A percentile compares a stretch with the other conserved stretches of the same genome.
Evolutionary conservation across 2,329 filamentous ascomycete species (phyloP).

Genomic region (Fusarium haematococcum): DNA sequence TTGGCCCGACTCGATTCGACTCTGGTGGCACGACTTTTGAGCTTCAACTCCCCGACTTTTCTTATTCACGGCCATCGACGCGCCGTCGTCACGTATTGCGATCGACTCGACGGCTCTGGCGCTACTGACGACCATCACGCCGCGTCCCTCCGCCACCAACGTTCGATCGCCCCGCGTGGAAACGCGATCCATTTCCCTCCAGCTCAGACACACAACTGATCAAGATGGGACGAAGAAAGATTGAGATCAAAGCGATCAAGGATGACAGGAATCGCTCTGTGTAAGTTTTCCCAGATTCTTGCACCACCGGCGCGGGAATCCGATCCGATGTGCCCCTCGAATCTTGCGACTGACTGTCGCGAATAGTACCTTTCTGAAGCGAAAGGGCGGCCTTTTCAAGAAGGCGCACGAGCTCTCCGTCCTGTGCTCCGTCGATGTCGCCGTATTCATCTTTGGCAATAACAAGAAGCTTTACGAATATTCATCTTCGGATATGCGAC

Average conservation of each 20-base stretch:
- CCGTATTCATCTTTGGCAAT: constrained; percentile 97
- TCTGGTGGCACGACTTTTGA: constrained; percentile 16
- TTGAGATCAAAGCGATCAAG: constrained; percentile 99
- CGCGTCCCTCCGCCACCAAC: constrained; percentile 28
- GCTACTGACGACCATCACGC: constrained; percentile 19
- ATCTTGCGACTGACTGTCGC: constrained; percentile 35
- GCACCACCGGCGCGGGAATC: not conserved
- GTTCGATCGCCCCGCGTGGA: constrained; percentile 34
- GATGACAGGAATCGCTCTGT: constrained; percentile 98
- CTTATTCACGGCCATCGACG: constrained; percentile 18
- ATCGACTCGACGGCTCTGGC: constrained; percentile 8
- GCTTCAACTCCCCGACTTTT: not conserved
- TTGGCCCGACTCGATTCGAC: constrained; percentile 21
- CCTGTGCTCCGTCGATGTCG: constrained; percentile 97
- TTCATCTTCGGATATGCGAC: constrained; percentile 92
- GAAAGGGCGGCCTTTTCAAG: constrained; percentile 98
- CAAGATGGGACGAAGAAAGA: constrained; percentile 96
- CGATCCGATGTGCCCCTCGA: not conserved
- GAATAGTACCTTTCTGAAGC: constrained; percentile 92
- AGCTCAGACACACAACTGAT: constrained; percentile 25
- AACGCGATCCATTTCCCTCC: constrained; percentile 35
- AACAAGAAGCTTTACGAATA: constrained; percentile 99
- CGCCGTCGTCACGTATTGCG: constrained; percentile 17
- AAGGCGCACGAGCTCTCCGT: constrained; percentile 99
- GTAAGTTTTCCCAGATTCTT: constrained; percentile 68